phyloP scores from a whole-genome alignment of 2,329 filamentous ascomycete genomes.

The Sarocladium brachiariae region DNA sequence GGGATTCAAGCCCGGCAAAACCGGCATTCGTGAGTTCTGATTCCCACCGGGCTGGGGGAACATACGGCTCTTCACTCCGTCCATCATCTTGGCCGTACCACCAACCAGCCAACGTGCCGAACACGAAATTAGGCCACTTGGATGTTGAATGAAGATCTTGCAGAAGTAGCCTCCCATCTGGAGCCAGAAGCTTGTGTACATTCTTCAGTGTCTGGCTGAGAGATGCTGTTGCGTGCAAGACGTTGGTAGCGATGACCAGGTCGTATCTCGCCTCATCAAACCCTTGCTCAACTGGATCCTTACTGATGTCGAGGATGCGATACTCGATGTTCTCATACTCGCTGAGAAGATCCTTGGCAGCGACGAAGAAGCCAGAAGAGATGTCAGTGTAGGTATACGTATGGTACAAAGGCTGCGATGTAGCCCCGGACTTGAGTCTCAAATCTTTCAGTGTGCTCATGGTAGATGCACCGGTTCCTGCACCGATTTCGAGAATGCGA shows the following conservation, averaged over 20 bases:
- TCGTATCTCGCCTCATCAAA: slow-evolving; percentile 21
- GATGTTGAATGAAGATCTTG: too few relatives aligned
- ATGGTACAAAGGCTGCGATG: too few relatives aligned
- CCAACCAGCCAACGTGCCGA: slow-evolving; percentile 26
- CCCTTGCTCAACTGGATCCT: slow-evolving; percentile 21
- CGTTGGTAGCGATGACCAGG: slow-evolving; percentile 24
- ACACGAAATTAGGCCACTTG: slow-evolving; percentile 12
- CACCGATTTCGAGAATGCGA: slow-evolving; percentile 4
- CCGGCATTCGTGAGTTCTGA: slow-evolving; percentile 19
- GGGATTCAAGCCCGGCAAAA: slow-evolving; percentile 13
- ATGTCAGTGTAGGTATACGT: slow-evolving; percentile 31
- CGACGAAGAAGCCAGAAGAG: slow-evolving; percentile 29
- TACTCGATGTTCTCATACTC: slow-evolving; percentile 21
- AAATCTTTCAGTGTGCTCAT: neutral
- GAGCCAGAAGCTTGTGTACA: slow-evolving; percentile 3
- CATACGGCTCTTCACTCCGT: slow-evolving; percentile 20
- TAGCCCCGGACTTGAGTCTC: too few relatives aligned
- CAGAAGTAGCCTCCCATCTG: slow-evolving; percentile 15
- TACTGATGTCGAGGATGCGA: slow-evolving; percentile 27
- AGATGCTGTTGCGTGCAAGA: slow-evolving; percentile 23
- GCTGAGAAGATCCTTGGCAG: slow-evolving; percentile 16
- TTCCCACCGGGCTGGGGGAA: slow-evolving; percentile 20
- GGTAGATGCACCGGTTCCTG: slow-evolving; percentile 6
- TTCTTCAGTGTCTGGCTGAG: slow-evolving; percentile 20
- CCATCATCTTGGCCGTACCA: slow-evolving; percentile 26